phyloP scores from a whole-genome alignment of 2,329 filamentous ascomycete genomes.

The Fusarium paranaense region DNA sequence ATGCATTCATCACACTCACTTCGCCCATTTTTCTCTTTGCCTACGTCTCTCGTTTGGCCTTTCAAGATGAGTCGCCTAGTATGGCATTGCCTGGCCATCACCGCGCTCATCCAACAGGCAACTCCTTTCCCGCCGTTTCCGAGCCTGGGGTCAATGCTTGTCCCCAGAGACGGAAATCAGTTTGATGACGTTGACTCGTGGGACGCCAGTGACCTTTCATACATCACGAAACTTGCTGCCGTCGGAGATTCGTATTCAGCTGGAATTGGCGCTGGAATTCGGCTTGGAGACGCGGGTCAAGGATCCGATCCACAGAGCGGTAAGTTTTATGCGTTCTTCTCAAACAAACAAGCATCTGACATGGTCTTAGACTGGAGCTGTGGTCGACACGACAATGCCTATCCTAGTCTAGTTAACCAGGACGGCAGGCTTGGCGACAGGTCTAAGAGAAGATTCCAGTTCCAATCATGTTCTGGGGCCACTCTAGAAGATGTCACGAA shows the following conservation, averaged over 20 bases:
- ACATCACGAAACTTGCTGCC: conserved; percentile 13
- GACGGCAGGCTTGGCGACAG: neutral
- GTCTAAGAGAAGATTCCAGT: neutral
- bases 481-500: neutral
- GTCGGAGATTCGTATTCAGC: conserved; percentile 17
- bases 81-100: neutral
- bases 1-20: neutral
- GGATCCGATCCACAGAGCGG: neutral
- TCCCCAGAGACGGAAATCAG: neutral
- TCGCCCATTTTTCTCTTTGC: neutral
- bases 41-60: neutral
- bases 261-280: conserved; percentile 10
- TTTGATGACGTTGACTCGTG: neutral
- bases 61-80: neutral
- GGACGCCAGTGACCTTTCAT: neutral
- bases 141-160: neutral
- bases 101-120: neutral
- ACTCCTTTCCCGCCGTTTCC: neutral
- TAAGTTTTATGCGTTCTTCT: neutral
- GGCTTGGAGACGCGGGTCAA: neutral
- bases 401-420: neutral
- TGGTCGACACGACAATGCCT: neutral
- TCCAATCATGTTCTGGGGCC: neutral
- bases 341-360: neutral
- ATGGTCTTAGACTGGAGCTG: neutral